Evolutionary conservation across 305 asterid genomes (phyloP).

Genomic region (Lippia alba): DNA sequence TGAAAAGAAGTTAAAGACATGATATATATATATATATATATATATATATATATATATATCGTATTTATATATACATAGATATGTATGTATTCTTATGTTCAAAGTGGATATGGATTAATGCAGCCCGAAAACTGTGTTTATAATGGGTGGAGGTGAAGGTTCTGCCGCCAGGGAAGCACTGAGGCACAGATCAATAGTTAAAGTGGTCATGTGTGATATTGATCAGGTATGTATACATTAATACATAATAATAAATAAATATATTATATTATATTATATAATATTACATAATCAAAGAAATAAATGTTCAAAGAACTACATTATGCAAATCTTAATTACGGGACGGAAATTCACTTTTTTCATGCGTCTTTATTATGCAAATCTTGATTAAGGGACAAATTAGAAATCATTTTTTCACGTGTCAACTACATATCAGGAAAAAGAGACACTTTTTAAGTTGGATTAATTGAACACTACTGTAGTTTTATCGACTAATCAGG

Average conservation of each 20-base stretch:
- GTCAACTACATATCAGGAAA: no score
- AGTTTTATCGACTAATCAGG: neutral
- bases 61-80: no score
- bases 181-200: constrained; percentile 73
- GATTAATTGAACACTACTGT: no score
- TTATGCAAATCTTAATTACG: constrained; percentile 4
- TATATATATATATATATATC: no score
- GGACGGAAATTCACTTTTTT: constrained; percentile 19
- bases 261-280: neutral
- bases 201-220: constrained; percentile 96
- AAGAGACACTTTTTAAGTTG: no score
- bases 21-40: no score
- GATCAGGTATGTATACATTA: constrained; percentile 63
- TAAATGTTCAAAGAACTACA: neutral
- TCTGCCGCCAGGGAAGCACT: constrained; percentile 97
- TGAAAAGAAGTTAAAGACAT: no score
- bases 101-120: neutral
- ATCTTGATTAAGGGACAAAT: no score
- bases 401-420: no score
- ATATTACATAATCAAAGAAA: no score
- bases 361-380: no score
- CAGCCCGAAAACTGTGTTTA: constrained; percentile 80
- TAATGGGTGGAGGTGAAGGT: constrained; percentile 99
- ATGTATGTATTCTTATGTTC: neutral
- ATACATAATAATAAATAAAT: no score